A percentile compares a stretch with the other conserved stretches of the same genome.
Conservation (phyloP, 371 early-diverging fungal genomes). For the Capillidium heterosporum region DNA sequence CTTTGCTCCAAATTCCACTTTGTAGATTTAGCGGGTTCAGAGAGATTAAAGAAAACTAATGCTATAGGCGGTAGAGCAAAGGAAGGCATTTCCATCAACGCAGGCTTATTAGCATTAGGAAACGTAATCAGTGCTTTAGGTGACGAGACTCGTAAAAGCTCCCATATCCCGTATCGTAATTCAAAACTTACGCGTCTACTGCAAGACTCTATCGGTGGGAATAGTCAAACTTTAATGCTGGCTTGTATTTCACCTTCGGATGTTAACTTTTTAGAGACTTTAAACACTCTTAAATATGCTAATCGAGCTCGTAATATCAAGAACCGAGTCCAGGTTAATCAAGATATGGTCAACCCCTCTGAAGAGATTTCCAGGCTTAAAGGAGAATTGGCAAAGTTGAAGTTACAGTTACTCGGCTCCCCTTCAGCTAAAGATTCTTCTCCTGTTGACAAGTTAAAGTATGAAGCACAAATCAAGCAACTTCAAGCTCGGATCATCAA, state of each 20-base stretch:
- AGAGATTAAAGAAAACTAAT: constrained; percentile 88
- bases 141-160: constrained; percentile 35
- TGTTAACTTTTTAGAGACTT: constrained; percentile 67
- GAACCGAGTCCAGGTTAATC: constrained; percentile 57
- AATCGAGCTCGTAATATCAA: constrained; percentile 73
- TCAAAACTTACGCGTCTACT: constrained; percentile 93
- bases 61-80: constrained; percentile 87
- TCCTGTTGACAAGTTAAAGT: neutral
- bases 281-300: constrained; percentile 83
- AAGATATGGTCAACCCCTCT: constrained; percentile 34
- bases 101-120: constrained; percentile 92
- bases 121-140: constrained; percentile 98
- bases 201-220: constrained; percentile 92
- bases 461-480: neutral
- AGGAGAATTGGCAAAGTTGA: constrained; percentile 7
- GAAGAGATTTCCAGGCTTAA: constrained; percentile 25
- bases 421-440: neutral
- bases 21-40: constrained; percentile 99
- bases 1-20: constrained; percentile 82
- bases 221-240: constrained; percentile 78
- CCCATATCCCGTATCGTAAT: constrained; percentile 91
- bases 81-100: constrained; percentile 97
- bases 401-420: neutral
- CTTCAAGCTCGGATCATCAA: neutral
- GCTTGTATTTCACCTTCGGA: constrained; percentile 80